Base-by-base conservation (phyloP, 495 filamentous ascomycete species). In the Hyphodiscus hymeniophilus region DNA sequence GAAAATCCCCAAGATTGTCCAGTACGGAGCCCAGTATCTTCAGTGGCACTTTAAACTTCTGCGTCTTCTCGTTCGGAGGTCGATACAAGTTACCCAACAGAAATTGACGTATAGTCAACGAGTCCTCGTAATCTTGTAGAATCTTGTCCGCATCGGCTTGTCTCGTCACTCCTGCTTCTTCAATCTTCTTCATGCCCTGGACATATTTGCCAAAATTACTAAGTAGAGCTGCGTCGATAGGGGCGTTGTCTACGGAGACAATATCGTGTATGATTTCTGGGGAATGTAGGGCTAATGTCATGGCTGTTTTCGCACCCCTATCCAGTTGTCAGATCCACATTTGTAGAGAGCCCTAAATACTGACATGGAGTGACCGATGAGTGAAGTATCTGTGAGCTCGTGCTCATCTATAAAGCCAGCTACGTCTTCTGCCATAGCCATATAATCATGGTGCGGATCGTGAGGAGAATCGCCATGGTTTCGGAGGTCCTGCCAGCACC, bases 321-420 rank as follows among this genome's bases (percentile, higher is more conserved):
- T 2, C 10, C 18, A 7, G 30, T 39, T 38, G 42, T 45, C 35
- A 50, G 30, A 39, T 5, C 16, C 22, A 8, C 20, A 28, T 24
- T 17, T 23, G n/a, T 38, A 36, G 17, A 50, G 16, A 10, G 23
- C 36, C 2, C 16, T 17, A 39, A 42, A 23, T 33, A 57, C 78
- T 50, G 68, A 90, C 91, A 98, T 98, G 1, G 90, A 95, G 68
- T 98, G 92, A 0, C 92, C 92, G 56, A 98, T 89, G 5, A 98
- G 66, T 0, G 85, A 86, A 2, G 79, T 68, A 22, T 83, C 69
- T 30, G 74, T 69, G 24, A 97, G 71, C 2, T 73, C 73, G 63
- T 94, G 85, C 43, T 86, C 64, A 1, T 74, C 52, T 46, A 98
- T 84, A 64, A 98, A 97, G 47, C 77, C 70, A 42, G 81, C 79